Conservation (phyloP, 1,284 basidiomycete species). For the Agroathelia rolfsii region DNA sequence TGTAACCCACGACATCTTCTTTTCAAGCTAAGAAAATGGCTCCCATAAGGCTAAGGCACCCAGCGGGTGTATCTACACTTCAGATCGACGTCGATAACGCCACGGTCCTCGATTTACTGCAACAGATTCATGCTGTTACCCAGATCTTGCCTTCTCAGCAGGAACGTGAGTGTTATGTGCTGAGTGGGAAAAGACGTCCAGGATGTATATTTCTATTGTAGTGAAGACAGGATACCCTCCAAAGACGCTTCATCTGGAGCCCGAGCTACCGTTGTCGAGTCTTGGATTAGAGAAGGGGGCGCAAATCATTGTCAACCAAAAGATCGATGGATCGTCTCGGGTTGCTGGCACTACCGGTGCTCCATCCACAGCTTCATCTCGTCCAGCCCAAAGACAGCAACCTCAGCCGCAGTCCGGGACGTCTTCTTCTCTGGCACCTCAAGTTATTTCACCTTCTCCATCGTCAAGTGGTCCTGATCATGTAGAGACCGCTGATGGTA, state of each 20-base stretch:
- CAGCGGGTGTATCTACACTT: conserved; percentile 73
- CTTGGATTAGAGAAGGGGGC: conserved; percentile 72
- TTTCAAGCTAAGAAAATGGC: too few relatives aligned
- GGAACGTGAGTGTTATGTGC: conserved; percentile 48
- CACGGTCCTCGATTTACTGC: conserved; percentile 65
- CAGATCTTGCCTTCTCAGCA: conserved; percentile 71
- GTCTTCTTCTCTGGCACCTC: background rate
- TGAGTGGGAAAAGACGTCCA: background rate
- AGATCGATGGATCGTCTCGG: too few relatives aligned
- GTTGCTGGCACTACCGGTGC: too few relatives aligned
- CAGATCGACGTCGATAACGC: conserved; percentile 54
- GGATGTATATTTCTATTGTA: conserved; percentile 20
- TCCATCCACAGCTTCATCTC: too few relatives aligned
- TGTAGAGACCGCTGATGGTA: conserved; percentile 50
- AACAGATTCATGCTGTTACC: conserved; percentile 54
- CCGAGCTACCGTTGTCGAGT: conserved; percentile 61
- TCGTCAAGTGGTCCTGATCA: conserved; percentile 38
- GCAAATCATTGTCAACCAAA: conserved; percentile 71
- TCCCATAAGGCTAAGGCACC: conserved; percentile 67
- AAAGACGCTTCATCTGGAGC: conserved; percentile 55
- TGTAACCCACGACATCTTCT: too few relatives aligned
- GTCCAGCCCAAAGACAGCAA: too few relatives aligned
- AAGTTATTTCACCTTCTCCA: conserved; percentile 8
- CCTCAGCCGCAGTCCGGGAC: too few relatives aligned
- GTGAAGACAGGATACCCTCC: conserved; percentile 86